Base-by-base conservation (phyloP, 2,329 filamentous ascomycete species). In the Incumbomyces delicatus region DNA sequence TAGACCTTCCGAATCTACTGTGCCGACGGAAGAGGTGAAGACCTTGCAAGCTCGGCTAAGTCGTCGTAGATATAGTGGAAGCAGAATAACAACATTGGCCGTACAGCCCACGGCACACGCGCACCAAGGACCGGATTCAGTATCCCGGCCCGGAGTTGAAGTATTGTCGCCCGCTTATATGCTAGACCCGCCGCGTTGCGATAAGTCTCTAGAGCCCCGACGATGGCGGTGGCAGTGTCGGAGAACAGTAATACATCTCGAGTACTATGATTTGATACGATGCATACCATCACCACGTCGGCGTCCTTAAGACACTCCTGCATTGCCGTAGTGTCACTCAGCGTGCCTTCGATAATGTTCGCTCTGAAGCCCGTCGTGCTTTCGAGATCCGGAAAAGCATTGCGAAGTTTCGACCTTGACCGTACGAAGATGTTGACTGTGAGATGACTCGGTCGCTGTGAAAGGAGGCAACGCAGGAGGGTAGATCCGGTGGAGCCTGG, bases 11-110 rank as follows among this genome's bases (percentile, higher is more conserved):
- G 40, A 33, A 30, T 42, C 40, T 42, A 18, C 40, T 31, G 27
- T n/a, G n/a, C n/a, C n/a, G n/a, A n/a, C 40, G 27, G 40, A 33
- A n/a, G 40, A 42, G 27, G 40, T 18, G 3, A 42, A 31, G 27
- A 42, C 7, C 6, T 42, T 42, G 30, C 40, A 42, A 31, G 40
- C 27, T 42, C 40, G 40, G 6, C 7, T 18, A 42, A 31, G 27
- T 42, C 40, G 3, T 42, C 40, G 40, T 42, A 42, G 40, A 14
- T 18, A n/a, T 42, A 42, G 27, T 42, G 18, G n/a, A 42, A 42
- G 40, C 40, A 42, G n/a, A 42, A 42, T 3, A 6, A 13, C 8
- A 18, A 6, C 4, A 42, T 6, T 4, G 27, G 33, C 7, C 40
- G 40, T 3, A 18, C 27, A 7, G 31, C 14, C 40, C 40, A 42